Base-by-base conservation (phyloP, 768 basidiomycete genomes). In the Podaxis sp. region DNA sequence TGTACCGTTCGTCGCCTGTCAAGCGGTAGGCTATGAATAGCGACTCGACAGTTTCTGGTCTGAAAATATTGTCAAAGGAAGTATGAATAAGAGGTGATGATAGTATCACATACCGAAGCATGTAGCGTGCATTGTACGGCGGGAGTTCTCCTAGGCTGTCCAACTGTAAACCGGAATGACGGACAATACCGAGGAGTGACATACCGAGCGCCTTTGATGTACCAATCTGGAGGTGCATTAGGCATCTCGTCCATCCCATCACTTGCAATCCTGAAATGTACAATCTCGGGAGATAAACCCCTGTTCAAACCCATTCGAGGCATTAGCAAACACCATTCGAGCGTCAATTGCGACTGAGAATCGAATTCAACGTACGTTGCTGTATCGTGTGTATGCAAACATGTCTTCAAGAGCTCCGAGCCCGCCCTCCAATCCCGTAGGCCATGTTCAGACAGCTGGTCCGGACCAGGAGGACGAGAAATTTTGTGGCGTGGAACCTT, bases 1-100 rank as follows among this genome's bases (percentile, higher is more conserved):
- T 86, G 70, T 95, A 98, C 27, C 80, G 77, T 28, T 80, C 75
- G 67, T 97, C 87, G 5, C 93, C 93, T 2, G 95, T 96, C 3
- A 94, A 77, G n/a, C 95, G 84, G 72, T 81, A 97, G 0, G 93
- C 95, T 47, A 94, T 76, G 79, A 98, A 96, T 42, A 97, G 84
- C 0, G 92, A 95, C 71, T 98, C 95, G 25, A 95, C 83, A 1
- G 95, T 98, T 77, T 98, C 95, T 1, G 95, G 95, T 5, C 92
- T 89, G 44, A 0, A 53, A 37, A 56, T 13, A 56, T 16, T 18
- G 13, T 50, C 23, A 50, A 52, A 6, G 21, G 46, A 47, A 42
- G 36, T 21, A 50, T 37, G 56, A 42, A 53, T n/a, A n/a, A 21
- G 11, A 23, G 16, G 13, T 5, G 6, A 44, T 37, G 51, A 38